Base-by-base conservation (phyloP, 345 rosid species). In the Mercurialis annua region DNA sequence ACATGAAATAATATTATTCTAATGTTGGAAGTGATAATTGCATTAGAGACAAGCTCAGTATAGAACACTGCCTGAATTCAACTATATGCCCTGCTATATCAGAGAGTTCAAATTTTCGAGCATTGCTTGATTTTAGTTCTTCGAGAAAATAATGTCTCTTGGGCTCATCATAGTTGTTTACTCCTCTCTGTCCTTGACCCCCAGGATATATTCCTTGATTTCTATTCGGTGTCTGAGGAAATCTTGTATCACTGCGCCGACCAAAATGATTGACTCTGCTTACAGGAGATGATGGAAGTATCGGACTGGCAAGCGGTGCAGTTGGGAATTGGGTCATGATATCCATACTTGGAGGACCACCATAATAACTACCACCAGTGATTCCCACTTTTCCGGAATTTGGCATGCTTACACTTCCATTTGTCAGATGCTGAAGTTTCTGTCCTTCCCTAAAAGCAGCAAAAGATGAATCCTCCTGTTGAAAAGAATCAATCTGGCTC, bases 71-170 rank as follows among this genome's bases (percentile, higher is more conserved):
- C 76, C 76, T 72, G 71, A 72, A 72, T 72, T 72, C 76, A 51
- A 66, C 71, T 4, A 72, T 51, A 43, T 60, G 67, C 34, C 71
- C 76, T 20, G 53, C 67, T 59, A 72, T 66, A 43, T 72, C 67
- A 30, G 71, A 59, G 46, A 72, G 76, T 51, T 72, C 71, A 59
- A 72, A 50, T 44, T 72, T 72, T 16, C 66, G 76, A 1, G 60
- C 60, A 72, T 66, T 72, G 71, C 71, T 72, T 21, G 71, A 72
- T 52, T 72, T 72, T 14, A 72, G 43, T 53, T 72, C 76, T 72
- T 72, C 76, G 51, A 66, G 71, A 52, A 66, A 66, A 56, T 66
- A 59, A 66, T 72, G 71, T 36, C 76, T 59, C 44, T 66, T 72
- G 47, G 65, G 71, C 18, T 72, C 76, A 51, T 72, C 71, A 49